A percentile compares a stretch with the other conserved stretches of the same genome.
These are phyloP conservation scores for Notholithocarpus densiflorus DNA, from an alignment of 306 rosid genomes.

Conservation along the genomic window DNA sequence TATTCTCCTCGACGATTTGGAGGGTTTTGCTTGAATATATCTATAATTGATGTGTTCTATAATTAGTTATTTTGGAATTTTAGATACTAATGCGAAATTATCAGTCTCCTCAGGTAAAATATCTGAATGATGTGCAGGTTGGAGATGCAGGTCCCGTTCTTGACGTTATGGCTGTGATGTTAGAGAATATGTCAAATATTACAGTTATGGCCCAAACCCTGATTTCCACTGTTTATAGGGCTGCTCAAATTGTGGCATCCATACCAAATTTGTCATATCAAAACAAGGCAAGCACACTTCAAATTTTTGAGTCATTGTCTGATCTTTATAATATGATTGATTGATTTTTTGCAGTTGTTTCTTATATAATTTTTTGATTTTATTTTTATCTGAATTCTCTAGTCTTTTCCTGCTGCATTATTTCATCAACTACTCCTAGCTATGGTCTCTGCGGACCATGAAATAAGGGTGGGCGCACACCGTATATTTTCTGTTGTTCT, in stretches of 20 bases:
- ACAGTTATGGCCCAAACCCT: constrained; percentile 70
- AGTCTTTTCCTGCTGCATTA: constrained; percentile 95
- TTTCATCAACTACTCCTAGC: constrained; percentile 83
- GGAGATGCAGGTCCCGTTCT: constrained; percentile 88
- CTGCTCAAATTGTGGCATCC: constrained; percentile 85
- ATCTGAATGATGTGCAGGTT: constrained; percentile 52
- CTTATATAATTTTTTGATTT: constrained; percentile 16
- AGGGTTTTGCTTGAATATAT: no score
- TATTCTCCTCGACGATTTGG: background rate
- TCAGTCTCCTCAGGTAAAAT: constrained; percentile 27
- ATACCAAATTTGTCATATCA: constrained; percentile 66
- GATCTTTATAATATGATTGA: background rate
- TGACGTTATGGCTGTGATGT: constrained; percentile 81
- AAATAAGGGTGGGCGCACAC: constrained; percentile 80
- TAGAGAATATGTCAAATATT: constrained; percentile 69
- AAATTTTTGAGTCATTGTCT: constrained; percentile 18
- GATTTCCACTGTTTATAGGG: constrained; percentile 56
- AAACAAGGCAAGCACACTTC: constrained; percentile 69
- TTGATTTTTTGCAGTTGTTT: no score
- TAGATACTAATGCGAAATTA: constrained; percentile 23
- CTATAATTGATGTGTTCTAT: constrained; percentile 55
- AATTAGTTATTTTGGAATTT: background rate
- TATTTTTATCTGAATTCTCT: constrained; percentile 24
- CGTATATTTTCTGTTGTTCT: constrained; percentile 82
- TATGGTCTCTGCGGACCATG: constrained; percentile 94